These are phyloP conservation scores for Fusarium pseudonygamai DNA, from an alignment of 2,329 filamentous ascomycete species.

Conservation along the genomic window DNA sequence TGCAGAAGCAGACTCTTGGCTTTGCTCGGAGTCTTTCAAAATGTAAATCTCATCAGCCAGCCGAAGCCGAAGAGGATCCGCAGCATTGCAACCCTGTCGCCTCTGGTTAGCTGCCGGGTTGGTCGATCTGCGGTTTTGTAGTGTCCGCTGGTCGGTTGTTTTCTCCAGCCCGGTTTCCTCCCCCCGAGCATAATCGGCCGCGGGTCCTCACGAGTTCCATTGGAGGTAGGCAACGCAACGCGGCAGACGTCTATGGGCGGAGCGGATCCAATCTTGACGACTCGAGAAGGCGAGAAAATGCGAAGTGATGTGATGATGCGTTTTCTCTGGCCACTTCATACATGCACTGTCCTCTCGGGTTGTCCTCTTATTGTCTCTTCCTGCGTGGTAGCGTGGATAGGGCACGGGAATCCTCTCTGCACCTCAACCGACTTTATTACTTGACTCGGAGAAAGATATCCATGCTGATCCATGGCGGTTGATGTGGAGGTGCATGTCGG, in stretches of 20 bases:
- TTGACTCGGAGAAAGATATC: constrained; percentile 23
- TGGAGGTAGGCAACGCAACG: constrained; percentile 32
- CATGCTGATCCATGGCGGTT: constrained; percentile 7
- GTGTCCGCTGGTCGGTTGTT: constrained; percentile 25
- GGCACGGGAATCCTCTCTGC: constrained; percentile 32
- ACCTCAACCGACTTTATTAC: constrained; percentile 20
- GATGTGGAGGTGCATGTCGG: constrained; percentile 18
- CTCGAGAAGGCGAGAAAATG: constrained; percentile 34
- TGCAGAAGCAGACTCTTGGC: constrained; percentile 27
- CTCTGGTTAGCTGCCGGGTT: constrained; percentile 36
- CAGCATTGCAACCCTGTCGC: constrained; percentile 36
- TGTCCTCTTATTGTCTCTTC: constrained; percentile 10
- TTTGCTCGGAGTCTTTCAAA: constrained; percentile 30
- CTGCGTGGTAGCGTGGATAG: constrained; percentile 35
- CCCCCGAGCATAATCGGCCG: constrained; percentile 34
- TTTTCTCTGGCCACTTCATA: constrained; percentile 32
- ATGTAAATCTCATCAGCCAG: constrained; percentile 34
- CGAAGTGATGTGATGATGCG: constrained; percentile 43
- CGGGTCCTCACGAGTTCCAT: constrained; percentile 29
- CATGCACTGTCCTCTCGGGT: constrained; percentile 7
- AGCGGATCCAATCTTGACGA: constrained; percentile 38
- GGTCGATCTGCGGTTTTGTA: constrained; percentile 42
- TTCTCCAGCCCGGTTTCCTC: constrained; percentile 26
- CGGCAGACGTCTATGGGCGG: constrained; percentile 37
- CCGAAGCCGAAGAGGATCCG: constrained; percentile 35